phyloP scores from a whole-genome alignment of 768 basidiomycete species.

The Suillus fuscotomentosus region DNA sequence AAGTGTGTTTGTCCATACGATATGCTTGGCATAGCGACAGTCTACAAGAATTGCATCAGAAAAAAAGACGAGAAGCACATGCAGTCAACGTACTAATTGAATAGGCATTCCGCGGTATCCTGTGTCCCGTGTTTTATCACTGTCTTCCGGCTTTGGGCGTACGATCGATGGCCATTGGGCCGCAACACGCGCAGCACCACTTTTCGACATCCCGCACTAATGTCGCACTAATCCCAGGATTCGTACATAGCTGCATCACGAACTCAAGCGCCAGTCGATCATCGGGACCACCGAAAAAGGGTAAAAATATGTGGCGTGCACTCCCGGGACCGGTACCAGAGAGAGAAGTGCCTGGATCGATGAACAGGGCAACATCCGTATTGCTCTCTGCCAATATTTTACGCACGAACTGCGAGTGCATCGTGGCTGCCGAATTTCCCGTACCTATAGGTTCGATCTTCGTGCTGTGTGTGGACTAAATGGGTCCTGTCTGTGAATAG shows the following conservation, averaged over 20 bases:
- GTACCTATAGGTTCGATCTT: conserved; percentile 30
- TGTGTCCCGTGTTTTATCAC: conserved; percentile 28
- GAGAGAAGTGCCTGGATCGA: conserved; percentile 54
- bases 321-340: conserved; percentile 24
- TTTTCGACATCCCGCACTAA: conserved; percentile 59
- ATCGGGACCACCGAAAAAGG: conserved; percentile 94
- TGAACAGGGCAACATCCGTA: conserved; percentile 80
- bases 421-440: conserved; percentile 50
- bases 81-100: conserved; percentile 12
- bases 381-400: conserved; percentile 71
- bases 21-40: conserved; percentile 59
- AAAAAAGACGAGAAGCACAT: neutral
- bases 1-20: conserved; percentile 69
- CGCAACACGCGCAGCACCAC: conserved; percentile 42
- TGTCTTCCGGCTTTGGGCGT: conserved; percentile 55
- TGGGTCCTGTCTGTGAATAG: conserved; percentile 19
- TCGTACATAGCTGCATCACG: conserved; percentile 74
- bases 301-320: conserved; percentile 68
- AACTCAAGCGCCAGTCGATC: conserved; percentile 86
- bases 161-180: conserved; percentile 51
- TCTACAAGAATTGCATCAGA: conserved; percentile 30
- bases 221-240: conserved; percentile 64
- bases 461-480: conserved; percentile 12
- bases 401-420: conserved; percentile 84
- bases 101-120: conserved; percentile 1